phyloP scores from a whole-genome alignment of 352 stramenopile species.

The Phytophthora meadii region DNA sequence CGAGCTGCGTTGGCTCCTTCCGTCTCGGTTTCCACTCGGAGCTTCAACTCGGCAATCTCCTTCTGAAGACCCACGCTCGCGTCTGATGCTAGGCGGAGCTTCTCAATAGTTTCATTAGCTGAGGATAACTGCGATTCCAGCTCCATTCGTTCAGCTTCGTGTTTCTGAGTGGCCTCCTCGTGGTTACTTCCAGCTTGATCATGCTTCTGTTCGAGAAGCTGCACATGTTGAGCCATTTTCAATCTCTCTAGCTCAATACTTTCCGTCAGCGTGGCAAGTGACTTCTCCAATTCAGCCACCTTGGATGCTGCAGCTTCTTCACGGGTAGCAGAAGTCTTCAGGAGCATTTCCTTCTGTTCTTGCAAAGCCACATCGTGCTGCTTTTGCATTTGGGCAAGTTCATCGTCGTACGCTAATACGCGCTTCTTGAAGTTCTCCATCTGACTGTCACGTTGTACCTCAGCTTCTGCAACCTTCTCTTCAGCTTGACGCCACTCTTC shows the following conservation, averaged over 20 bases:
- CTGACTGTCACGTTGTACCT: slow-evolving; percentile 33
- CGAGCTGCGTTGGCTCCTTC: slow-evolving; percentile 58
- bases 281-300: slow-evolving; percentile 34
- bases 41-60: slow-evolving; percentile 29
- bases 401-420: slow-evolving; percentile 36
- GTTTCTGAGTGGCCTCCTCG: slow-evolving; percentile 21
- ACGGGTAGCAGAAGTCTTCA: slow-evolving; percentile 11
- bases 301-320: slow-evolving; percentile 29
- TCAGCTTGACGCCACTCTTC: slow-evolving; percentile 26
- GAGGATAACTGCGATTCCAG: slow-evolving; percentile 37
- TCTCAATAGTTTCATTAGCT: slow-evolving; percentile 44
- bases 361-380: slow-evolving; percentile 27
- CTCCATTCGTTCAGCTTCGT: slow-evolving; percentile 31
- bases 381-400: slow-evolving; percentile 23
- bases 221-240: slow-evolving; percentile 17
- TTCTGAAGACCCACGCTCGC: slow-evolving; percentile 25
- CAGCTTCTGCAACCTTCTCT: slow-evolving; percentile 19
- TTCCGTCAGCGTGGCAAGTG: slow-evolving; percentile 18
- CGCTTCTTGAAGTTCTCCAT: slow-evolving; percentile 44
- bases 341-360: slow-evolving; percentile 32
- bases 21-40: slow-evolving; percentile 56
- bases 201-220: slow-evolving; percentile 22
- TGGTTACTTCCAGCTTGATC: slow-evolving; percentile 19
- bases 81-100: slow-evolving; percentile 33
- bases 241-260: slow-evolving; percentile 36